phyloP scores from a whole-genome alignment of 2,329 filamentous ascomycete species.

The Talaromyces islandicus region DNA sequence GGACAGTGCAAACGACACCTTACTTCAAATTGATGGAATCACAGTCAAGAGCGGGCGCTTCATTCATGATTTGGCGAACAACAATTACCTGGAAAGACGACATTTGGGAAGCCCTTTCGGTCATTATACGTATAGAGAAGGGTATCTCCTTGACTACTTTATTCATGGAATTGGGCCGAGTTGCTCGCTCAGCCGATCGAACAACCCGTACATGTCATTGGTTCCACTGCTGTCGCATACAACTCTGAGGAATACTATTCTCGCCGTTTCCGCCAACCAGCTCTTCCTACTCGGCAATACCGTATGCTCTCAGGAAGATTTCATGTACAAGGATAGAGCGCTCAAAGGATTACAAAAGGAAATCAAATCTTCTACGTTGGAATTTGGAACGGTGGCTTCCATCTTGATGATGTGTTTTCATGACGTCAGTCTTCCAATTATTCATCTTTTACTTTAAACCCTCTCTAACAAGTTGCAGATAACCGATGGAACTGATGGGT shows the following conservation, averaged over 20 bases:
- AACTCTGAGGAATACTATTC: conserved; percentile 20
- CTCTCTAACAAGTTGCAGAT: conserved; percentile 16
- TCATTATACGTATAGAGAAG: conserved; percentile 5
- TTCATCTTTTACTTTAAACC: not conserved
- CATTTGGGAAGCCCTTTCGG: conserved; percentile 2
- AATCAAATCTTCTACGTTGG: conserved; percentile 13
- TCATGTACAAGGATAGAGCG: conserved; percentile 20
- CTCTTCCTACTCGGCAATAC: conserved; percentile 19
- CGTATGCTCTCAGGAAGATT: conserved; percentile 18
- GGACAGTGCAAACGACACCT: not conserved
- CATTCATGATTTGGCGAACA: conserved; percentile 4
- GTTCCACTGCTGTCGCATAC: conserved; percentile 12
- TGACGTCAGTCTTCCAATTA: conserved; percentile 15
- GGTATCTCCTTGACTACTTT: conserved; percentile 22
- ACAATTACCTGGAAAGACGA: not conserved
- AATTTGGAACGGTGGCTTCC: conserved; percentile 21
- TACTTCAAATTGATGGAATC: not conserved
- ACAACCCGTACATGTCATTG: conserved; percentile 25
- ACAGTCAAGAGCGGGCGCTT: not conserved
- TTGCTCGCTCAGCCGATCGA: conserved; percentile 22
- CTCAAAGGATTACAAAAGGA: conserved; percentile 19
- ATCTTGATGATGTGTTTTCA: conserved; percentile 30
- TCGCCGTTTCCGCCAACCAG: conserved; percentile 25
- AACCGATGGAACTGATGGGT: conserved; percentile 26
- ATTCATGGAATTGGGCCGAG: conserved; percentile 23